A percentile compares a stretch with the other conserved stretches of the same genome.
Conservation (phyloP, 768 basidiomycete genomes). For the Pleurotus ostreatus region DNA sequence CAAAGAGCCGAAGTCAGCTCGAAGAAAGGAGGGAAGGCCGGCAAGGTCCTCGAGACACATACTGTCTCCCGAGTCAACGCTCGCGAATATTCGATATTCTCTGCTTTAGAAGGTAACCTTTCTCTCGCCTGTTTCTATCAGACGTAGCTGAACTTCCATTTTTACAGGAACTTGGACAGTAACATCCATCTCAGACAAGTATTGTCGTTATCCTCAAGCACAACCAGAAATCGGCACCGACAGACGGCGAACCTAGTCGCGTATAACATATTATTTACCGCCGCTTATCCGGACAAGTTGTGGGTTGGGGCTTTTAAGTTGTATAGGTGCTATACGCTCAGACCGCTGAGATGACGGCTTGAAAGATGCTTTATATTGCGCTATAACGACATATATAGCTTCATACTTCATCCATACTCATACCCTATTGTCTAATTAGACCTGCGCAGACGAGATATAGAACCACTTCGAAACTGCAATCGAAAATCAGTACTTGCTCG, state of each 20-base stretch:
- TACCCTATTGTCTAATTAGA: constrained; percentile 32
- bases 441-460: constrained; percentile 88
- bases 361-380: too few species aligned
- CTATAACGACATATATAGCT: too few species aligned
- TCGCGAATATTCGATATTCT: constrained; percentile 85
- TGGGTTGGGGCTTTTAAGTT: too few species aligned
- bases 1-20: constrained; percentile 72
- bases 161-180: constrained; percentile 83
- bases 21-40: constrained; percentile 65
- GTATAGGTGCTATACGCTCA: too few species aligned
- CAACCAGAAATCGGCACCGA: constrained; percentile 46
- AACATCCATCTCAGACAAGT: constrained; percentile 85
- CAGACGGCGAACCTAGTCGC: constrained; percentile 21
- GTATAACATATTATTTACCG: constrained; percentile 13
- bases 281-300: not conserved
- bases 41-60: constrained; percentile 87
- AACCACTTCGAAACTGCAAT: constrained; percentile 83
- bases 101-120: constrained; percentile 78
- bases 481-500: constrained; percentile 4
- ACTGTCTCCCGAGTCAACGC: constrained; percentile 77
- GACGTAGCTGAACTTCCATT: constrained; percentile 3
- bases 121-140: not conserved
- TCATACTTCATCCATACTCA: too few species aligned
- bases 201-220: constrained; percentile 82
- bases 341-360: too few species aligned